Evolutionary conservation across 2,329 filamentous ascomycete species (phyloP).

Genomic region (Cadophora luteo-olivacea): DNA sequence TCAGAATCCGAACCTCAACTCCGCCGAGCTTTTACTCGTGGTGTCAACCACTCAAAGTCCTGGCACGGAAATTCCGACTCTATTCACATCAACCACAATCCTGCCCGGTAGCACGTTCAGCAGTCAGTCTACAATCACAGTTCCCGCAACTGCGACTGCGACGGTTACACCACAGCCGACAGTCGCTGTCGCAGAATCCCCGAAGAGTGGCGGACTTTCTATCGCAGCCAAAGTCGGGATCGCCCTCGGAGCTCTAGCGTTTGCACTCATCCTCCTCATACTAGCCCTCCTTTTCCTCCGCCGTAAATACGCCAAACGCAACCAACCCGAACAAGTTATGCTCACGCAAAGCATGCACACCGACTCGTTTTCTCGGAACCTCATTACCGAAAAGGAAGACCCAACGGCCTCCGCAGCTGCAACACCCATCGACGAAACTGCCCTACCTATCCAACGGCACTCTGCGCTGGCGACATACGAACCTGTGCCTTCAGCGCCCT

Average conservation of each 20-base stretch:
- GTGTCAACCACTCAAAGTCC: too few relatives aligned
- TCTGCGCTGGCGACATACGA: slow-evolving; percentile 28
- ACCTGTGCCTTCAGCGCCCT: slow-evolving; percentile 27
- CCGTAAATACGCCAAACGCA: slow-evolving; percentile 28
- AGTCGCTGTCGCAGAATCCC: neutral
- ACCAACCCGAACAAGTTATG: slow-evolving; percentile 32
- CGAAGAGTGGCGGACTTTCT: slow-evolving; percentile 25
- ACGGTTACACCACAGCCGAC: slow-evolving; percentile 1
- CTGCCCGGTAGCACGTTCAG: neutral
- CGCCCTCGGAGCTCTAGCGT: slow-evolving; percentile 32
- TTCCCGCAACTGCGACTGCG: neutral
- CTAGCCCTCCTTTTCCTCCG: slow-evolving; percentile 35
- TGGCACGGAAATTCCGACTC: neutral
- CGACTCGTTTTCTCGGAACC: slow-evolving; percentile 33
- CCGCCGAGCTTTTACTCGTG: neutral
- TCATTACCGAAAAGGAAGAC: slow-evolving; percentile 35
- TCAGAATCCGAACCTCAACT: neutral
- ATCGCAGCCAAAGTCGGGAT: slow-evolving; percentile 36
- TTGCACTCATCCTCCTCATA: slow-evolving; percentile 32
- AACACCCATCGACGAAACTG: slow-evolving; percentile 11
- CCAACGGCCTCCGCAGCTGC: slow-evolving; percentile 3
- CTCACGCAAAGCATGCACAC: slow-evolving; percentile 31
- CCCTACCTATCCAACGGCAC: slow-evolving; percentile 29
- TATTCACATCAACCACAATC: neutral
- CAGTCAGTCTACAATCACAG: neutral